phyloP scores from a whole-genome alignment of 2,329 filamentous ascomycete species.

The Colletotrichum camelliae region DNA sequence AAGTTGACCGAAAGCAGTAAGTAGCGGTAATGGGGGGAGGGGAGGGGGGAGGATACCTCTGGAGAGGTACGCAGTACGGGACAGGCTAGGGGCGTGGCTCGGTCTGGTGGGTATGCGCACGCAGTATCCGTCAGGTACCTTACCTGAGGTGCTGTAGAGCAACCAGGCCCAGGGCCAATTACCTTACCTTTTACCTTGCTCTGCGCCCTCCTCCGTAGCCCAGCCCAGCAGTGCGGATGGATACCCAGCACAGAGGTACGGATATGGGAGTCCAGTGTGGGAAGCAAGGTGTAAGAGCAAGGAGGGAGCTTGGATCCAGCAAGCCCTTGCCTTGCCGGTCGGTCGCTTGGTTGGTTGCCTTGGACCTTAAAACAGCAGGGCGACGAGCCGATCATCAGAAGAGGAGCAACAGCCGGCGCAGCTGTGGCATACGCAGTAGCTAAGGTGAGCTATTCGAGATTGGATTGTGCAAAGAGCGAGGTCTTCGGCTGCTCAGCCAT shows the following conservation, averaged over 20 bases:
- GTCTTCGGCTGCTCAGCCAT: background rate
- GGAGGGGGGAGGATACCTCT: background rate
- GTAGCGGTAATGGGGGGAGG: conserved; percentile 18
- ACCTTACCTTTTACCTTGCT: background rate
- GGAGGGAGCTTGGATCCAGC: conserved; percentile 19
- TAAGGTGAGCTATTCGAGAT: background rate
- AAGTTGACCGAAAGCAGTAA: conserved; percentile 24
- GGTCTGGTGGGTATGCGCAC: conserved; percentile 18
- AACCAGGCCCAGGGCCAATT: conserved; percentile 1
- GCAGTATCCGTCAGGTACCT: background rate
- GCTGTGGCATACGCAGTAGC: background rate
- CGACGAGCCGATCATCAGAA: background rate
- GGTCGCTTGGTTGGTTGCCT: background rate
- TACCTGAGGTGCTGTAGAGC: background rate
- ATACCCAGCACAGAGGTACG: background rate
- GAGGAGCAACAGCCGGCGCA: background rate
- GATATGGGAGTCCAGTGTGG: background rate
- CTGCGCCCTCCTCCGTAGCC: background rate
- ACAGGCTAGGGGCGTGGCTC: conserved; percentile 19
- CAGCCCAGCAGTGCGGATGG: conserved; percentile 7
- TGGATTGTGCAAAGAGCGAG: background rate
- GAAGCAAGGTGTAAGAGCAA: conserved; percentile 11
- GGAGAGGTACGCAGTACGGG: background rate
- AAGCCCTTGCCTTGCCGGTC: conserved; percentile 4
- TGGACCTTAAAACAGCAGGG: background rate